Evolutionary conservation across 345 rosid genomes (phyloP), one percentile per base, ranked within the genome.

Genomic region (Eucalyptus erythrocorys): DNA sequence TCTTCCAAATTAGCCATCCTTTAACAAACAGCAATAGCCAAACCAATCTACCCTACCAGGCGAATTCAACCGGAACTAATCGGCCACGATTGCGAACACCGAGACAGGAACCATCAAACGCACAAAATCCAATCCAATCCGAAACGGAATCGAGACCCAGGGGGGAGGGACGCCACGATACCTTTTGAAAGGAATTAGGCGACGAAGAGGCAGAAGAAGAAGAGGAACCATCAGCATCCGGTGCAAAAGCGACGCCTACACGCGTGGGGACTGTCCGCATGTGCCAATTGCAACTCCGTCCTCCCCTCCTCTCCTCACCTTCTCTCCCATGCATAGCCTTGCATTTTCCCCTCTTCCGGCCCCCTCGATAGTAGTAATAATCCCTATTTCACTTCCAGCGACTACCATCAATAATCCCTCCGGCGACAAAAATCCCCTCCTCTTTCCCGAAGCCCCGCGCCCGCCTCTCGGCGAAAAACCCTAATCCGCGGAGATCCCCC

Each of bases 231-330:
- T 68, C 92, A 90, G 66, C 90, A 91, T 88, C 94, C 48, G 87
- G 87, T 42, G 85, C 89, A 68, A 76, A 68, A 80, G 68, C 91
- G 50, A 92, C 91, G 89, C 88, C 91, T 92, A 89, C 91, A 94
- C 94, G 95, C 88, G 92, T 90, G 88, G 95, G 92, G 93, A 92
- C 90, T 84, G 91, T 91, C 92, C 93, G 94, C 96, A 95, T 95
- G 92, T 91, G 96, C 96, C 90, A 94, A 81, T 82, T 89, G 57
- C 82, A 68, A n/a, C 91, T 84, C 66, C 34, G 88, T 85, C 85
- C 88, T 90, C 89, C 85, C 92, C 92, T 88, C 92, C 88, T 88
- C 90, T 91, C 93, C 91, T 89, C 94, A 87, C 91, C 89, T 87
- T 68, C 90, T 88, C 89, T 50, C 90, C 90, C 88, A 88, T 88